A percentile compares a stretch with the other conserved stretches of the same genome.
Conservation (phyloP, 2,329 filamentous ascomycete species). For the Penicillium digitatum region DNA sequence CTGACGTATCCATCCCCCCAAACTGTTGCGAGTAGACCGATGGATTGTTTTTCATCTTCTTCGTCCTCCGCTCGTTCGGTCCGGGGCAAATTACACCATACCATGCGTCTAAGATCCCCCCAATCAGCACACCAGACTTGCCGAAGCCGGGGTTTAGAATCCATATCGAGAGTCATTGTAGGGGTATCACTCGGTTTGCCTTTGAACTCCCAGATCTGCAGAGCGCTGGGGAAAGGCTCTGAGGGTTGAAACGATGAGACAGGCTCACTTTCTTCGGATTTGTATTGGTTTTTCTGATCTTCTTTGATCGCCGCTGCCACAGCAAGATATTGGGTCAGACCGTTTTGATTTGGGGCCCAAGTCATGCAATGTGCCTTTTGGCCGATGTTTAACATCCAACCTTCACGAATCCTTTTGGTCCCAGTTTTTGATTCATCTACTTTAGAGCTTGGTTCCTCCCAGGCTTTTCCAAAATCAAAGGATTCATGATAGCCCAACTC, state of each 20-base stretch:
- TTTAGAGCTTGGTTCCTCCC: conserved; percentile 26
- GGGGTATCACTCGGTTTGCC: conserved; percentile 30
- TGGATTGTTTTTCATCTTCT: conserved; percentile 25
- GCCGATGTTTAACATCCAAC: conserved; percentile 57
- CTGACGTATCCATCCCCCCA: conserved; percentile 57
- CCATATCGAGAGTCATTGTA: conserved; percentile 44
- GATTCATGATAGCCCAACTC: conserved; percentile 41
- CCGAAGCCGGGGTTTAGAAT: conserved; percentile 44
- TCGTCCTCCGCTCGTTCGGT: conserved; percentile 30
- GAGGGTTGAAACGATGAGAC: conserved; percentile 52
- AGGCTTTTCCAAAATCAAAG: conserved; percentile 48
- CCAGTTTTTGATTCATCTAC: conserved; percentile 7
- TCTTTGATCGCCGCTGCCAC: conserved; percentile 43
- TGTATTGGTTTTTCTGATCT: conserved; percentile 33
- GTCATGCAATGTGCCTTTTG: conserved; percentile 49
- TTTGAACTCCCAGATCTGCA: conserved; percentile 59
- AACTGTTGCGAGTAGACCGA: conserved; percentile 55
- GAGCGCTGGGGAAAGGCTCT: conserved; percentile 46
- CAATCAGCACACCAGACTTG: conserved; percentile 55
- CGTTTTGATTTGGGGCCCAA: conserved; percentile 46
- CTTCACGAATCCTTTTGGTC: conserved; percentile 34
- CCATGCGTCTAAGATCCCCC: conserved; percentile 53
- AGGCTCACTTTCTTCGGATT: conserved; percentile 29
- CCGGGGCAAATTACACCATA: conserved; percentile 53
- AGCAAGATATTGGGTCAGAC: conserved; percentile 55